These are phyloP conservation scores for Blastomyces silverae DNA, from an alignment of 2,329 filamentous ascomycete species.

Conservation along the genomic window DNA sequence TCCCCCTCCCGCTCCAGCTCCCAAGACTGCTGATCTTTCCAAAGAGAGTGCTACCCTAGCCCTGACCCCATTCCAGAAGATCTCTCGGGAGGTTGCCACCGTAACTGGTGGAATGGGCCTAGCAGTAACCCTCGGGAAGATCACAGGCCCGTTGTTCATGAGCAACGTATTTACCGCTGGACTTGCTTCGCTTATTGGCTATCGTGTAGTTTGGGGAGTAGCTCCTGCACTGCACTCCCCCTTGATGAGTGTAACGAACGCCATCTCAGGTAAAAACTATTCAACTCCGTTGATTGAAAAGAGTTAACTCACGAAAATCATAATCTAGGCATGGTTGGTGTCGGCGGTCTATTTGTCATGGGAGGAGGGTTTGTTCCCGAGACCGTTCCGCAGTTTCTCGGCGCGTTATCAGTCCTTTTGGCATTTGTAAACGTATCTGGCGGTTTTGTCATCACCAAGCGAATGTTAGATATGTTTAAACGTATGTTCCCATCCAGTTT, in stretches of 20 bases:
- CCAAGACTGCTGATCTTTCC: conserved; percentile 33
- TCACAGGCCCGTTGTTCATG: conserved; percentile 81
- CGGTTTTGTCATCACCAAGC: conserved; percentile 84
- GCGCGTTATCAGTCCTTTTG: conserved; percentile 70
- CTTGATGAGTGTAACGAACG: conserved; percentile 88
- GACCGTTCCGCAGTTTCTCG: conserved; percentile 71
- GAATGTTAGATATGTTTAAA: conserved; percentile 91
- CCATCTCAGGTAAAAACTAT: conserved; percentile 62
- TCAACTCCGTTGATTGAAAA: conserved; percentile 7
- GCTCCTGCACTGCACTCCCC: conserved; percentile 76
- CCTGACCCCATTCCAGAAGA: conserved; percentile 75
- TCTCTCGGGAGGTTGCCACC: conserved; percentile 64
- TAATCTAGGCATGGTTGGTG: conserved; percentile 65
- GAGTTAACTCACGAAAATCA: background rate
- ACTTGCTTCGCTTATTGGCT: conserved; percentile 76
- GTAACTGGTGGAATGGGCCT: conserved; percentile 73
- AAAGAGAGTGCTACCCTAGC: conserved; percentile 55
- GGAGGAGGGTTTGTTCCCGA: conserved; percentile 71
- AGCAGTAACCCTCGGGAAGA: conserved; percentile 68
- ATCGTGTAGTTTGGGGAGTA: conserved; percentile 84
- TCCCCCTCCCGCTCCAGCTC: conserved; percentile 47
- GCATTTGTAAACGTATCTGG: conserved; percentile 86
- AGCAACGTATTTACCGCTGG: conserved; percentile 78
- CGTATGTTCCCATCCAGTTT: conserved; percentile 41
- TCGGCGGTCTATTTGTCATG: conserved; percentile 83